phyloP scores from a whole-genome alignment of 768 basidiomycete species.

The Russula sp. region DNA sequence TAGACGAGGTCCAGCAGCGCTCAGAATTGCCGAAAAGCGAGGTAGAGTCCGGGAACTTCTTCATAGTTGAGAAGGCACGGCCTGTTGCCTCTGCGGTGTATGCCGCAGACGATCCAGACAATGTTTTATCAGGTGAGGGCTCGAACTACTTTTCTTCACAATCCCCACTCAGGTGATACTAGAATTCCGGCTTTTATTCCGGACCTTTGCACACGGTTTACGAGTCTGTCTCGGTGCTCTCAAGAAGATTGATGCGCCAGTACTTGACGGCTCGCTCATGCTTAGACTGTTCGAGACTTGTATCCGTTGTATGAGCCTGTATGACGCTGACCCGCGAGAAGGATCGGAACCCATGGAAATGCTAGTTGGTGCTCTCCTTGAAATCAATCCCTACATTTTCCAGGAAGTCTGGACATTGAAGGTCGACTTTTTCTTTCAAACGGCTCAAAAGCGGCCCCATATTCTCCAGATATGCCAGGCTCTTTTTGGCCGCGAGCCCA shows the following conservation, averaged over 20 bases:
- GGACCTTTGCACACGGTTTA: conserved; percentile 83
- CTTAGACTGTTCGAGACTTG: conserved; percentile 82
- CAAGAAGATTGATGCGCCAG: conserved; percentile 69
- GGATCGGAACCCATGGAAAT: conserved; percentile 79
- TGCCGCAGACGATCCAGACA: conserved; percentile 75
- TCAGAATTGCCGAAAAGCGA: conserved; percentile 39
- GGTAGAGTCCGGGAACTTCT: conserved; percentile 41
- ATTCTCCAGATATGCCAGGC: conserved; percentile 81
- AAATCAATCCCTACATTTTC: conserved; percentile 87
- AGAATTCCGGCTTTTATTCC: conserved; percentile 85
- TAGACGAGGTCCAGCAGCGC: conserved; percentile 46
- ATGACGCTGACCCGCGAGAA: conserved; percentile 63
- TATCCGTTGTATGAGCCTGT: conserved; percentile 77
- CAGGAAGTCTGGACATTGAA: conserved; percentile 95
- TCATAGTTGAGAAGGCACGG: conserved; percentile 76
- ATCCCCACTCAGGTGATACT: conserved; percentile 11
- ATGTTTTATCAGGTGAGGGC: conserved; percentile 65
- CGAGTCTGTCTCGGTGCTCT: conserved; percentile 70
- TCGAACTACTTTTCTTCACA: conserved; percentile 6
- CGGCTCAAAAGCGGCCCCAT: conserved; percentile 64
- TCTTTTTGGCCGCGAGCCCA: conserved; percentile 70
- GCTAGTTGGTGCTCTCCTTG: conserved; percentile 63
- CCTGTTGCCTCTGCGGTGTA: conserved; percentile 74
- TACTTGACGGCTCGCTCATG: conserved; percentile 81
- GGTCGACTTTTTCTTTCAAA: conserved; percentile 84